Evolutionary conservation across 139 green algal species (phyloP).

Genomic region (Chlorella sorokiniana): DNA sequence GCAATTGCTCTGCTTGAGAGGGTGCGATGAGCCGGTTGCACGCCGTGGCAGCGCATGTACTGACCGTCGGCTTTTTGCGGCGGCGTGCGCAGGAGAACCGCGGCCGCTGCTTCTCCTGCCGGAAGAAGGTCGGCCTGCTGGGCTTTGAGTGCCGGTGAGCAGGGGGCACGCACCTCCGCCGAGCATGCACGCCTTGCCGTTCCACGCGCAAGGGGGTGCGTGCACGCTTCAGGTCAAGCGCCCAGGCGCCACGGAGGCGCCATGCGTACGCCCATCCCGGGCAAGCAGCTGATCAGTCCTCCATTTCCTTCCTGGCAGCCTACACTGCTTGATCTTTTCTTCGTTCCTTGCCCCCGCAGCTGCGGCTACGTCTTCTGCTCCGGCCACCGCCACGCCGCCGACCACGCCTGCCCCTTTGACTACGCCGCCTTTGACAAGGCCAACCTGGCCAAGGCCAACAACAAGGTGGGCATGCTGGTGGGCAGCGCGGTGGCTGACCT

Average conservation of each 20-base stretch:
- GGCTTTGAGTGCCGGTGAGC: conserved; percentile 52
- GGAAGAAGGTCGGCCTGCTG: conserved; percentile 53
- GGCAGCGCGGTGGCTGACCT: no score
- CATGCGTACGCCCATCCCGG: no score
- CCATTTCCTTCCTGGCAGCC: not conserved
- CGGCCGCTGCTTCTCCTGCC: conserved; percentile 47
- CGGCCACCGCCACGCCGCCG: conserved; percentile 42
- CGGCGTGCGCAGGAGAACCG: conserved; percentile 34
- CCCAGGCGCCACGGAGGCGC: no score
- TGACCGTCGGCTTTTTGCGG: not conserved
- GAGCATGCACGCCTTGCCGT: no score
- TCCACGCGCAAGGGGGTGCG: no score
- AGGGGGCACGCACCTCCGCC: not conserved
- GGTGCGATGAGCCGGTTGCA: no score
- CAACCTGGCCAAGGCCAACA: conserved; percentile 43
- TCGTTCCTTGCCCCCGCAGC: not conserved
- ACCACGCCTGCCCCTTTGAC: conserved; percentile 48
- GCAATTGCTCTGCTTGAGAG: no score
- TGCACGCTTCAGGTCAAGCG: no score
- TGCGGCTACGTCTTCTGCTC: conserved; percentile 55
- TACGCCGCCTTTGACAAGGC: conserved; percentile 33
- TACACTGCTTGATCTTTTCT: not conserved
- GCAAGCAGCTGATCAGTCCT: no score
- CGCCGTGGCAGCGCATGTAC: not conserved
- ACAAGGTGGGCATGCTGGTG: not conserved